These are phyloP conservation scores for Fragilaria radians DNA, from an alignment of 108 stramenopile genomes.

Conservation along the genomic window DNA sequence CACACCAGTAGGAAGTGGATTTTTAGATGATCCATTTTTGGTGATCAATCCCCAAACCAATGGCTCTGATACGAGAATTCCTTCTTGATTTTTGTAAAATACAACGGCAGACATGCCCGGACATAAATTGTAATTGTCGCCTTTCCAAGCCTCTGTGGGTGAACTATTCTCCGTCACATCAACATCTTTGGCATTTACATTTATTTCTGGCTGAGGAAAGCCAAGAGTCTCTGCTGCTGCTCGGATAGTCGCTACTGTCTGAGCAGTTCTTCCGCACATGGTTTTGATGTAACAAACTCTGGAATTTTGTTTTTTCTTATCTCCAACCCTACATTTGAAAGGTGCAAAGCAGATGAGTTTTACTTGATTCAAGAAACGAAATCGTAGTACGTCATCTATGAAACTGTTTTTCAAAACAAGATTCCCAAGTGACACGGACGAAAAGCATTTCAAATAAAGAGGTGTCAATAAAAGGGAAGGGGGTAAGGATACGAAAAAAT, in stretches of 20 bases:
- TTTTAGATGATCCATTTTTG: conserved; percentile 35
- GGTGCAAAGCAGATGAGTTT: no score
- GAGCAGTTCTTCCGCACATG: conserved; percentile 9
- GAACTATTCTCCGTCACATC: not conserved
- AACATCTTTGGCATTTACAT: no score
- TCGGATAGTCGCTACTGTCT: not conserved
- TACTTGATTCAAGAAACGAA: no score
- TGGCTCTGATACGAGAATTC: conserved; percentile 11
- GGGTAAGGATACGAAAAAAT: no score
- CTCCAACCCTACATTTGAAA: no score
- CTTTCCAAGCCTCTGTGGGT: not conserved
- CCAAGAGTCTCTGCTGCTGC: not conserved
- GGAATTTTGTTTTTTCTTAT: no score
- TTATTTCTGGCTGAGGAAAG: not conserved
- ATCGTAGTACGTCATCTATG: no score
- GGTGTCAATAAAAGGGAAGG: no score
- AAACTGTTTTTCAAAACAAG: no score
- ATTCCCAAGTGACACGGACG: no score
- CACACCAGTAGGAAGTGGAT: conserved; percentile 39
- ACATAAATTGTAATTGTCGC: conserved; percentile 45
- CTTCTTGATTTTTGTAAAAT: conserved; percentile 12
- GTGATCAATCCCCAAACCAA: conserved; percentile 74
- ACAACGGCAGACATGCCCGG: conserved; percentile 47
- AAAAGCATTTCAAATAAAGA: no score
- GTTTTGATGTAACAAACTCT: no score